phyloP scores from a whole-genome alignment of 352 stramenopile genomes.

The Phytophthora constricta region DNA sequence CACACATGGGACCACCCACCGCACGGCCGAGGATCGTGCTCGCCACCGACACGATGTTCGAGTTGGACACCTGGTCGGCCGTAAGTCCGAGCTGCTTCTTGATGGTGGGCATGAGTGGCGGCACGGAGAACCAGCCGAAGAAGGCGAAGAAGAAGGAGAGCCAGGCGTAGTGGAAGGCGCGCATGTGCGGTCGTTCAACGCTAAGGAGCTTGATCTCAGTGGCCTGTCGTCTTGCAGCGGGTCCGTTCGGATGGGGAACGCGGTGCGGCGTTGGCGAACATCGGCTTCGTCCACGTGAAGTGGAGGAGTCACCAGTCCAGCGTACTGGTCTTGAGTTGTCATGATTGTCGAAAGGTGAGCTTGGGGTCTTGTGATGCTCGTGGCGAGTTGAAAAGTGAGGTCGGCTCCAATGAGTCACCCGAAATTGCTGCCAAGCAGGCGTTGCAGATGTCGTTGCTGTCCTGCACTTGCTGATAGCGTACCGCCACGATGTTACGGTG shows the following conservation, averaged over 20 bases:
- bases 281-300: conserved; percentile 44
- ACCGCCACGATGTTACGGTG: not conserved
- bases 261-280: conserved; percentile 50
- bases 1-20: conserved; percentile 90
- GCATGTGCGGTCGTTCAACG: conserved; percentile 86
- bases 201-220: conserved; percentile 45
- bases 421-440: no score
- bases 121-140: conserved; percentile 95
- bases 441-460: no score
- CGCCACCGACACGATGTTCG: conserved; percentile 90
- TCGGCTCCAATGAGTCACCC: conserved; percentile 17
- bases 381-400: conserved; percentile 37
- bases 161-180: conserved; percentile 93
- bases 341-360: conserved; percentile 6
- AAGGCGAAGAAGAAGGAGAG: conserved; percentile 95
- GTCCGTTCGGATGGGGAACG: conserved; percentile 45
- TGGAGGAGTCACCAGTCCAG: conserved; percentile 24
- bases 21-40: conserved; percentile 93
- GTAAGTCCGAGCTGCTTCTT: conserved; percentile 84
- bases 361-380: conserved; percentile 1
- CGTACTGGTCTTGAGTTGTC: conserved; percentile 22
- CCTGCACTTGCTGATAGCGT: not conserved
- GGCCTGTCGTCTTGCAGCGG: conserved; percentile 38
- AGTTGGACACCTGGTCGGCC: conserved; percentile 88
- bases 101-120: conserved; percentile 93